Conservation (phyloP, 352 stramenopile genomes). For the Globisporangium nunn region DNA sequence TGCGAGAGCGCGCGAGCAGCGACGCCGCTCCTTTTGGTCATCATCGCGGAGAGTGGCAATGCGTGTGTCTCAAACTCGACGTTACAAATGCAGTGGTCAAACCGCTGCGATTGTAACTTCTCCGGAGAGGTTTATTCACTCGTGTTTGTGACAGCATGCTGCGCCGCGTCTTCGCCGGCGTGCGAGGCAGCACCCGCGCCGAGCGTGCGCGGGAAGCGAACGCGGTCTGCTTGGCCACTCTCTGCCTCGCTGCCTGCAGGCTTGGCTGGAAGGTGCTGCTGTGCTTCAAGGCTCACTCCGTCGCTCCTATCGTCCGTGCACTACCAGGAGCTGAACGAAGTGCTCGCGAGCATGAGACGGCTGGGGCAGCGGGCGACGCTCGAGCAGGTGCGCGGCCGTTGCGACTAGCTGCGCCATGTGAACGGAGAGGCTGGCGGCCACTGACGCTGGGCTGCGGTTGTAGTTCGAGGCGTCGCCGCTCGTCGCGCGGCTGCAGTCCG, state of each 20-base stretch:
- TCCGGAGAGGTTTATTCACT: too few species aligned
- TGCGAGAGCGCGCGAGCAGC: constrained; percentile 35
- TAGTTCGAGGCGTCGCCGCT: constrained; percentile 66
- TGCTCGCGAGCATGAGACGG: constrained; percentile 46
- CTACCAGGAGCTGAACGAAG: constrained; percentile 44
- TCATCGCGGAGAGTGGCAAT: neutral
- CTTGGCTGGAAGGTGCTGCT: too few species aligned
- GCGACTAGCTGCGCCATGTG: too few species aligned
- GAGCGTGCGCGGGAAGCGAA: constrained; percentile 39
- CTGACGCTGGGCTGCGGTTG: neutral
- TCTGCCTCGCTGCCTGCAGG: neutral
- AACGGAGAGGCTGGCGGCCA: neutral
- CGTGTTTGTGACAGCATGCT: neutral
- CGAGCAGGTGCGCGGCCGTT: constrained; percentile 31
- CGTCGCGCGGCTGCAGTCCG: constrained; percentile 42
- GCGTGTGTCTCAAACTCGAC: neutral
- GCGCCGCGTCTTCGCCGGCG: constrained; percentile 21
- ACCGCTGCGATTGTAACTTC: too few species aligned
- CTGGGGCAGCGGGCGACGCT: constrained; percentile 46
- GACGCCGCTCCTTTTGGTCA: neutral
- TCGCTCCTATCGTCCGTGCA: neutral
- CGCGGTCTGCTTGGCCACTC: constrained; percentile 14
- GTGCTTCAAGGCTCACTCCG: neutral
- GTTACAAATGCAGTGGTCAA: too few species aligned
- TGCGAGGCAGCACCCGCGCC: constrained; percentile 26